Base-by-base conservation (phyloP, 129 eudicot genomes). In the Cynara cardunculus region DNA sequence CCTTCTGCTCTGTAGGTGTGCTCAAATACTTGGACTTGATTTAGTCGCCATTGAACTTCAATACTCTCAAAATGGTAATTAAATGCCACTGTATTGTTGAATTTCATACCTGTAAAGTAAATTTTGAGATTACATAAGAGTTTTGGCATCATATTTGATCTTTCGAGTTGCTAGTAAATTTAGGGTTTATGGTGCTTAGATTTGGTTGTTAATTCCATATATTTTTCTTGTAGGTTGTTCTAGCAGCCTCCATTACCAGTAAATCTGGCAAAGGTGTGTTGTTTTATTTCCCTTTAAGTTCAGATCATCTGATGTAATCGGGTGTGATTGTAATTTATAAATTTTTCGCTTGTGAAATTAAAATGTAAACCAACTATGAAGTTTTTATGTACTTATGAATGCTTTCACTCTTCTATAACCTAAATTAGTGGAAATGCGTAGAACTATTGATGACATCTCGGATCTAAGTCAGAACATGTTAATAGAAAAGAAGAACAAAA, bases 191-290 rank as follows among this genome's bases (percentile, higher is more conserved):
- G 85, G 21, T 81, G 75, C 35, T 64, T 62, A 67, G 76, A 64
- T 73, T 44, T 70, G 37, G 4, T 27, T 81, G 21, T 53, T 62
- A 65, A 76, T 65, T 81, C 9, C 16, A 35, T 80, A 11, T 71
- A 3, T 71, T 34, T 34, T 72, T 70, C 0, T 73, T 85, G 16
- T 85, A 95, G 99, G 99, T 92, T 78, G 99, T 95, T 70, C 90
- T 95, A 34, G 99, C 97, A 26, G 99, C 97, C 30, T 92, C 99
- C 7, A 85, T 95, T 75, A 89, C 83, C 53, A 92, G 85, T 86
- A 95, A 95, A 87, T 87, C 99, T 84, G 99, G 99, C 62, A 92
- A 92, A 95, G 94, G 99, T 92, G 46, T 56, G 86, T 73, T 69
- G 39, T 19, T 74, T 35, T 19, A 2, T 24, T 22, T 44, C 56